These are phyloP conservation scores for Aspergillus aculeatinus DNA, from an alignment of 2,329 filamentous ascomycete genomes.

Conservation along the genomic window DNA sequence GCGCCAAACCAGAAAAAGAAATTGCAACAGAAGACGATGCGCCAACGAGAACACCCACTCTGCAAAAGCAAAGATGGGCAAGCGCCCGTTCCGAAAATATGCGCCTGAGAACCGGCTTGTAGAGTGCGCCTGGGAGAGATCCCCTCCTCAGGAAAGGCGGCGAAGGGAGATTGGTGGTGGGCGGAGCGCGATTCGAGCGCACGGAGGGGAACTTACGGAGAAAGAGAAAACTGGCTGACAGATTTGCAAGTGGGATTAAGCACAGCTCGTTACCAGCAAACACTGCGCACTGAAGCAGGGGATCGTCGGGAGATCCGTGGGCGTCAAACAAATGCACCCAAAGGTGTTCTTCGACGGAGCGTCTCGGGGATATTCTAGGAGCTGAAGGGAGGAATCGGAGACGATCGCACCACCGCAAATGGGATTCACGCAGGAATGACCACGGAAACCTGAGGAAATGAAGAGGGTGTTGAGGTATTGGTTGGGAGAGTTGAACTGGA, in stretches of 20 bases:
- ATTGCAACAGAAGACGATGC: background rate
- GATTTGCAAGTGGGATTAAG: background rate
- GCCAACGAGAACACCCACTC: background rate
- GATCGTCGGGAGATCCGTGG: slow-evolving; percentile 6
- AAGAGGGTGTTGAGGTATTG: background rate
- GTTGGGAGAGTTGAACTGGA: background rate
- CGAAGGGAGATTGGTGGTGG: slow-evolving; percentile 9
- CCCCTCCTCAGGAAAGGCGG: background rate
- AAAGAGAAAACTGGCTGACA: background rate
- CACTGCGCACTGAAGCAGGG: background rate
- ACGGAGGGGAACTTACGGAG: slow-evolving; percentile 10
- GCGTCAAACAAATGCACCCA: slow-evolving; percentile 1
- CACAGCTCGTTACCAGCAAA: background rate
- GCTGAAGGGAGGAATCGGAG: background rate
- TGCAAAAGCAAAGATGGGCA: background rate
- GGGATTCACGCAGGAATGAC: background rate
- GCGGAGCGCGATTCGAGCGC: background rate
- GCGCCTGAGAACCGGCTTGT: background rate
- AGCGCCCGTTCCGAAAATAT: background rate
- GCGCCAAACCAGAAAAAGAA: background rate
- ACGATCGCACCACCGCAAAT: background rate
- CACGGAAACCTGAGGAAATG: background rate
- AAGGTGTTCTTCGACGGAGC: slow-evolving; percentile 7
- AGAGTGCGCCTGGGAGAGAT: background rate
- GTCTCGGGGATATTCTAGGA: slow-evolving; percentile 6